Percentiles rank a stretch among this genome's conserved stretches.
Conservation (phyloP, 164 flowering plant species). For the Kingdonia uniflora region DNA sequence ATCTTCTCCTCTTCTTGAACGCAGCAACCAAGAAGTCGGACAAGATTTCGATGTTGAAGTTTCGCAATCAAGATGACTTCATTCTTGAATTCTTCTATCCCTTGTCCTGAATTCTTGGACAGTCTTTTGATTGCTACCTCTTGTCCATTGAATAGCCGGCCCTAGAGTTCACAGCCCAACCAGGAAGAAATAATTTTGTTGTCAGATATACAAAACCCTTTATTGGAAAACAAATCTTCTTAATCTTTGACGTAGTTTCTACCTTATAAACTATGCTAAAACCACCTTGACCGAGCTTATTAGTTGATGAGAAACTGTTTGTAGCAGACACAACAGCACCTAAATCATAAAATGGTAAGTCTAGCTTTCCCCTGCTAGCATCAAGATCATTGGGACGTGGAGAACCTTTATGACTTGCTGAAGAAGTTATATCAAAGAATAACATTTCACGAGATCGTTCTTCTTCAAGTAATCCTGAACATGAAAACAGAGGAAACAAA, state of each 20-base stretch:
- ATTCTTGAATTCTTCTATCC: slow-evolving; percentile 9
- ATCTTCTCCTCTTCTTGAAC: slow-evolving; percentile 4
- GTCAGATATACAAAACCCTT: too few relatives aligned
- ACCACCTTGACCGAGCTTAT: slow-evolving; percentile 49
- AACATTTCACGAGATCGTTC: not conserved
- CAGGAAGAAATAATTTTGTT: too few relatives aligned
- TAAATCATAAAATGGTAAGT: slow-evolving; percentile 5
- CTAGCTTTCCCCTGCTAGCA: too few relatives aligned
- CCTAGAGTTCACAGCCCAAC: slow-evolving; percentile 1
- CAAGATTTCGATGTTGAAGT: slow-evolving; percentile 9
- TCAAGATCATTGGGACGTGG: too few relatives aligned
- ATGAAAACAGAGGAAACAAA: not conserved
- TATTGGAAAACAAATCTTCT: too few relatives aligned
- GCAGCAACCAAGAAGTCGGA: slow-evolving; percentile 10
- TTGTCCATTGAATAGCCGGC: slow-evolving; percentile 1
- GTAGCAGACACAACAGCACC: slow-evolving; percentile 22
- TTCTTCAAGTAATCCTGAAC: not conserved
- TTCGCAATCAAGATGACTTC: slow-evolving; percentile 7
- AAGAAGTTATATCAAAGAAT: not conserved
- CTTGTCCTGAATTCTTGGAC: slow-evolving; percentile 7
- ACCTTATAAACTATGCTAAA: slow-evolving; percentile 44
- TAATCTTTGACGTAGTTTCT: not conserved
- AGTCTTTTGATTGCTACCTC: slow-evolving; percentile 5
- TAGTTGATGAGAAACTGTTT: slow-evolving; percentile 20
- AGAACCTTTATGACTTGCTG: not conserved